phyloP scores from a whole-genome alignment of 2,329 filamentous ascomycete genomes.

The Mycosphaerella sp. region DNA sequence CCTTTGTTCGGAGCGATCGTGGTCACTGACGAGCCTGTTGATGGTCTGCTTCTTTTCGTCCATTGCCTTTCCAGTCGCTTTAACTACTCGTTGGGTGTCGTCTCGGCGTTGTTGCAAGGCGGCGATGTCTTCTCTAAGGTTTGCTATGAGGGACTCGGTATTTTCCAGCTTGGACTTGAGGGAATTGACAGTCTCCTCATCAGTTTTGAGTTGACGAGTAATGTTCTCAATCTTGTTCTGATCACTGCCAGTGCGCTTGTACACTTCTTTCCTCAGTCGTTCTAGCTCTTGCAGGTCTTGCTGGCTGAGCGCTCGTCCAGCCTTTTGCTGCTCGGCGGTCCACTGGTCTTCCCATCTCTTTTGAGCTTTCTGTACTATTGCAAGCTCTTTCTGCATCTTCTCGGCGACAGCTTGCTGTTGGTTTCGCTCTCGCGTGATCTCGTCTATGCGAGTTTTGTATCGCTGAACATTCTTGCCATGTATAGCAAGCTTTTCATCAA shows the following conservation, averaged over 20 bases:
- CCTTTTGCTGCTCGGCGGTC: constrained; percentile 74
- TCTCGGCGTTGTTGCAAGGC: constrained; percentile 64
- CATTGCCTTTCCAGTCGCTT: constrained; percentile 65
- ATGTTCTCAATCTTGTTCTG: constrained; percentile 80
- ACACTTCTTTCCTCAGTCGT: constrained; percentile 74
- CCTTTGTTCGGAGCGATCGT: constrained; percentile 71
- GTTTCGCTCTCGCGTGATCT: constrained; percentile 70
- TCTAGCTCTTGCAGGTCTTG: constrained; percentile 87
- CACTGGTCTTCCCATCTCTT: constrained; percentile 83
- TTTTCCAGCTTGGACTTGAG: constrained; percentile 82
- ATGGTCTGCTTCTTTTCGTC: constrained; percentile 85
- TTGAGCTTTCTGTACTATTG: constrained; percentile 81
- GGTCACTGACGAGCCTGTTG: constrained; percentile 77
- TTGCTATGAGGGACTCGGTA: constrained; percentile 65
- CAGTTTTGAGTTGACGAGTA: constrained; percentile 81
- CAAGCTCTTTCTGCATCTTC: constrained; percentile 73
- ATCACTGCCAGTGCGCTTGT: constrained; percentile 71
- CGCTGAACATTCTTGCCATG: constrained; percentile 64
- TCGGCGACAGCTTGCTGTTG: constrained; percentile 62
- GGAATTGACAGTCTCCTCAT: constrained; percentile 84
- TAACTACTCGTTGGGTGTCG: constrained; percentile 56
- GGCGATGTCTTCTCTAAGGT: constrained; percentile 64
- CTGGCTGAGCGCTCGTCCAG: constrained; percentile 79
- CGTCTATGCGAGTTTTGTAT: constrained; percentile 61
- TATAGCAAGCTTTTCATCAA: constrained; percentile 86